A percentile compares a stretch with the other conserved stretches of the same genome.
Evolutionary conservation across 495 filamentous ascomycete genomes (phyloP).

Genomic region (Thermochaetoides thermophila): DNA sequence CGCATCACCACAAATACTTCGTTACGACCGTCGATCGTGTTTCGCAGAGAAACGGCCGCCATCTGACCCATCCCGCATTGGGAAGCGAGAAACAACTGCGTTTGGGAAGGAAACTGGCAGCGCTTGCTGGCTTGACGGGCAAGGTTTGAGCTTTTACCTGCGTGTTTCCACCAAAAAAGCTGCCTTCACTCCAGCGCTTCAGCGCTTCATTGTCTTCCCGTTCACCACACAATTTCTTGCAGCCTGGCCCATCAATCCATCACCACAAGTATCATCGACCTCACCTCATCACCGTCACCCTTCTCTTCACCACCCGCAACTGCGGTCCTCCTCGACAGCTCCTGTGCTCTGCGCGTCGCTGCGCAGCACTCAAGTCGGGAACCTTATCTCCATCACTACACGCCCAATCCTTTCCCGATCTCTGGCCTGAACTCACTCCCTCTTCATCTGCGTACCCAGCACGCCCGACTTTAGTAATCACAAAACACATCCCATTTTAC

Average conservation of each 20-base stretch:
- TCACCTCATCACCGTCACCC: constrained; percentile 1
- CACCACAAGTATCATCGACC: constrained; percentile 5
- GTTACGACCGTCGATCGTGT: too few species aligned
- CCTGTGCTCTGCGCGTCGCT: background rate
- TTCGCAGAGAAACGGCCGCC: too few species aligned
- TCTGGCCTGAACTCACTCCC: constrained; percentile 8
- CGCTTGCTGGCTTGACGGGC: constrained; percentile 18
- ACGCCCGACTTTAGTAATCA: constrained; percentile 14
- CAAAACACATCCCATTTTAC: too few species aligned
- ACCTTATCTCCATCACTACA: constrained; percentile 5
- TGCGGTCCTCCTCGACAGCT: background rate
- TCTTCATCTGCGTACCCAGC: constrained; percentile 16
- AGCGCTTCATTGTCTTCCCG: constrained; percentile 3
- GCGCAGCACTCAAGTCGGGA: background rate
- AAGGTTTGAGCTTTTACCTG: constrained; percentile 25
- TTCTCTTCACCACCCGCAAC: background rate
- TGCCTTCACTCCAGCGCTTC: constrained; percentile 11
- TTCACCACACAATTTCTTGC: constrained; percentile 5
- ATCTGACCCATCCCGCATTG: background rate
- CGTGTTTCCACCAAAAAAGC: constrained; percentile 14
- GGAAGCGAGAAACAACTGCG: background rate
- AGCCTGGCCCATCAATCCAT: constrained; percentile 2
- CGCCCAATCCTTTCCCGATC: constrained; percentile 5
- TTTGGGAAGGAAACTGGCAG: constrained; percentile 8
- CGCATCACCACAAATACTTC: too few species aligned